Percentiles rank a stretch among this genome's conserved stretches.
phyloP scores from a whole-genome alignment of 106 monocot genomes.

The Apostasia ramifera region DNA sequence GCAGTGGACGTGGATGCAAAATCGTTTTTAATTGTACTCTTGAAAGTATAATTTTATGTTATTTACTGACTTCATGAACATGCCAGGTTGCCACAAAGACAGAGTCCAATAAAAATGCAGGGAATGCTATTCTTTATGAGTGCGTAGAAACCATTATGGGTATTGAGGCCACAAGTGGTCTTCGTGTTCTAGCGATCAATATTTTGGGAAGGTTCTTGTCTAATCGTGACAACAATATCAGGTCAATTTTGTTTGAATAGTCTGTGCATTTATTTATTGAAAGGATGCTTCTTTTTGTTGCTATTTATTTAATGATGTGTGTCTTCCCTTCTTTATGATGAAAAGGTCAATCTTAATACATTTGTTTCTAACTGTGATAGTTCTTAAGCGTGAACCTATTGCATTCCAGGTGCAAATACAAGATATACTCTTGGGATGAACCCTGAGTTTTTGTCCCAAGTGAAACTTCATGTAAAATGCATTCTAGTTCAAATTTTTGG shows the following conservation, averaged over 20 bases:
- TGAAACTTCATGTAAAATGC: too few species aligned
- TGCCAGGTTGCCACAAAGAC: conserved; percentile 89
- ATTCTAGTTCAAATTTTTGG: too few species aligned
- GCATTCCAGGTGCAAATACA: too few species aligned
- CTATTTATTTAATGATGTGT: not conserved
- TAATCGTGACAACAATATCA: conserved; percentile 98
- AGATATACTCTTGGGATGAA: too few species aligned
- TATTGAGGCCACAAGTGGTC: conserved; percentile 93
- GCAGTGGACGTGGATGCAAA: too few species aligned
- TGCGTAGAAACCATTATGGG: conserved; percentile 99
- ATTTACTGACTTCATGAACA: not conserved
- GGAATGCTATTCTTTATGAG: conserved; percentile 98
- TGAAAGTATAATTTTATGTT: not conserved
- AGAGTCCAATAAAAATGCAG: conserved; percentile 96
- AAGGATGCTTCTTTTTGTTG: not conserved
- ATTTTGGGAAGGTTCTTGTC: conserved; percentile 97
- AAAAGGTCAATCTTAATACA: too few species aligned
- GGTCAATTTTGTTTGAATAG: conserved; percentile 32
- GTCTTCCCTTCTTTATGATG: too few species aligned
- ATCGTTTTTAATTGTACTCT: too few species aligned
- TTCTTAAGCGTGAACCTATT: too few species aligned
- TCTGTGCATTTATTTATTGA: too few species aligned
- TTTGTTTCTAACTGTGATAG: too few species aligned
- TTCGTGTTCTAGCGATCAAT: conserved; percentile 95
- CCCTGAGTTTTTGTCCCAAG: too few species aligned